Conservation (phyloP, 495 filamentous ascomycete genomes). For the Aspergillus conjunctus region DNA sequence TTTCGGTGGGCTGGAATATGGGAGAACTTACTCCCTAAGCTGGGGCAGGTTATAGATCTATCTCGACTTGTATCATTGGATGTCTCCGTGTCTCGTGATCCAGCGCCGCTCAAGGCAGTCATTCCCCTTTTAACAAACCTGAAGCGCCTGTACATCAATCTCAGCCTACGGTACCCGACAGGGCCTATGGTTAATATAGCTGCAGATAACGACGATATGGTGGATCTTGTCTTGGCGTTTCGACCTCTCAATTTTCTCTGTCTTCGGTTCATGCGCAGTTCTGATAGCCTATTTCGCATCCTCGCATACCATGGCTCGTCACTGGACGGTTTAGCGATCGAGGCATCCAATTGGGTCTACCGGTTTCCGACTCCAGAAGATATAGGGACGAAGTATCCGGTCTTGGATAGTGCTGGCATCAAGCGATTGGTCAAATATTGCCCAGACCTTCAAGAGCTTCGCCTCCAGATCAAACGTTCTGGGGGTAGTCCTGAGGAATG, state of each 20-base stretch:
- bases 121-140: slow-evolving; percentile 13
- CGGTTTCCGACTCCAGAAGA: neutral
- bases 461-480: neutral
- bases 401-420: neutral
- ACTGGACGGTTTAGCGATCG: slow-evolving; percentile 19
- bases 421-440: neutral
- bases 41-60: slow-evolving; percentile 8
- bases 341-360: neutral
- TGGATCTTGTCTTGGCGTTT: slow-evolving; percentile 16
- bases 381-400: neutral
- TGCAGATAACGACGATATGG: slow-evolving; percentile 7
- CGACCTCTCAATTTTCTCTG: slow-evolving; percentile 16
- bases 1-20: neutral
- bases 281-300: slow-evolving; percentile 7
- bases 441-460: neutral
- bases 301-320: slow-evolving; percentile 18
- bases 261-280: neutral
- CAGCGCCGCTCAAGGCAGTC: neutral
- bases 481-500: slow-evolving; percentile 9
- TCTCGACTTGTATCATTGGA: slow-evolving; percentile 14
- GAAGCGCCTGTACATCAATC: slow-evolving; percentile 18
- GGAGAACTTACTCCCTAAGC: neutral
- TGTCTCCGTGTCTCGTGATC: neutral
- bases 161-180: no score
- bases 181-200: neutral